A percentile compares a stretch with the other conserved stretches of the same genome.
phyloP scores from a whole-genome alignment of 768 basidiomycete genomes.

The Tulasnella sp. region DNA sequence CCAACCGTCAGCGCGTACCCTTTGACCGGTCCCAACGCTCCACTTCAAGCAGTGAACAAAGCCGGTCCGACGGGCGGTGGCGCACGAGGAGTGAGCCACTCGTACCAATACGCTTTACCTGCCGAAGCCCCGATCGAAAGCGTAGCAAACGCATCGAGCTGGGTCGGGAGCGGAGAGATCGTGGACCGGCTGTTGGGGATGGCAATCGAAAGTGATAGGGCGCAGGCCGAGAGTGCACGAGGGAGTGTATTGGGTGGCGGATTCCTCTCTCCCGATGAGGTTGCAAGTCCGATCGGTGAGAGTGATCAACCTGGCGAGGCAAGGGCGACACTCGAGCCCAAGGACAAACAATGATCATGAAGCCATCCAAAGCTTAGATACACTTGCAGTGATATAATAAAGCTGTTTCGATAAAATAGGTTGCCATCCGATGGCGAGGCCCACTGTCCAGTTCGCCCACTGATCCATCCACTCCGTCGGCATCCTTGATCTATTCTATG shows the following conservation, averaged over 20 bases:
- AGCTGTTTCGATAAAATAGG: no score
- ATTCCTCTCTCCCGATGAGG: neutral
- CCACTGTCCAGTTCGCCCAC: no score
- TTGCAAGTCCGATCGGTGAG: neutral
- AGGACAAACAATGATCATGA: neutral
- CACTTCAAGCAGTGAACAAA: neutral
- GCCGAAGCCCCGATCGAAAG: neutral
- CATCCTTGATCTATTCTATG: no score
- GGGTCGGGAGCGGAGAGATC: neutral
- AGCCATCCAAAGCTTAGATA: no score
- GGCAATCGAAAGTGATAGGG: neutral
- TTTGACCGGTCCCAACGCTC: neutral
- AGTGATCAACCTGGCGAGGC: neutral
- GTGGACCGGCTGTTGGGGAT: neutral
- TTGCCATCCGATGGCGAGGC: no score
- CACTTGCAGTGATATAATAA: no score
- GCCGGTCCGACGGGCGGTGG: neutral
- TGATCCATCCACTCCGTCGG: no score
- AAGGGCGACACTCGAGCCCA: neutral
- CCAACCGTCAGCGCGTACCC: slow-evolving; percentile 1
- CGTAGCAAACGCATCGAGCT: neutral
- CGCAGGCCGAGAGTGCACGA: neutral
- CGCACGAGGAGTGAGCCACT: neutral
- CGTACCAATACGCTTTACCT: neutral
- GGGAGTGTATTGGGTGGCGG: neutral